Evolutionary conservation across 345 rosid genomes (phyloP), one percentile per base, ranked within the genome.

Genomic region (Lepidium sativum): DNA sequence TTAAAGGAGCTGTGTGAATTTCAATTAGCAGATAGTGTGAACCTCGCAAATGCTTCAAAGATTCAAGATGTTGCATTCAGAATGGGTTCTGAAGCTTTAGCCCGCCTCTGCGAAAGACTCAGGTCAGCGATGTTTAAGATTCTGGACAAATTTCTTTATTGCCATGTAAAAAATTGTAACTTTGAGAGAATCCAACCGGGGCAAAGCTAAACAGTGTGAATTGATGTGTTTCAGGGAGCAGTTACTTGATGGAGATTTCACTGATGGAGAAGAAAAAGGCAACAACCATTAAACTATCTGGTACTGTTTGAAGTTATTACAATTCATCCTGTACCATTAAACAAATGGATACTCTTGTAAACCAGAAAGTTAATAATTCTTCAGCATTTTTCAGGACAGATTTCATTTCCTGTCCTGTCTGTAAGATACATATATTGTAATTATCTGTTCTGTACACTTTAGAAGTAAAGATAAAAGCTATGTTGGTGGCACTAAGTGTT

Each of bases 1-100:
- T 80, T 88, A 70, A 95, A 91, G 73, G 95, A 91, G 75, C 73
- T 91, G 51, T 95, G 99, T 6, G 97, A 91, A 80, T 91, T 95
- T 78, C 82, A 85, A 49, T 86, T 91, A 65, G 96, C 97, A 45
- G 96, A 91, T 57, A 77, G 52, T 61, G 78, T 85, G 58, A 91
- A 85, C 18, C 77, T 69, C 64, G 76, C 82, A 61, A 91, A 85
- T 81, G 97, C 96, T 71, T 79, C 80, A 15, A 58, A 62, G 75
- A 86, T 95, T 21, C 92, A 83, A 79, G 94, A 91, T 75, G 88
- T 84, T 58, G 99, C 95, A 14, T 80, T 71, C 21, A 79, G 96
- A 70, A 83, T 86, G 27, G 96, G 97, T 44, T 75, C 99, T 3
- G 94, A 86, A 75, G 86, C 95, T 64, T 79, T 95, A 78, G 99